These are phyloP conservation scores for Lepidium africanum DNA, from an alignment of 345 rosid species.

Conservation along the genomic window DNA sequence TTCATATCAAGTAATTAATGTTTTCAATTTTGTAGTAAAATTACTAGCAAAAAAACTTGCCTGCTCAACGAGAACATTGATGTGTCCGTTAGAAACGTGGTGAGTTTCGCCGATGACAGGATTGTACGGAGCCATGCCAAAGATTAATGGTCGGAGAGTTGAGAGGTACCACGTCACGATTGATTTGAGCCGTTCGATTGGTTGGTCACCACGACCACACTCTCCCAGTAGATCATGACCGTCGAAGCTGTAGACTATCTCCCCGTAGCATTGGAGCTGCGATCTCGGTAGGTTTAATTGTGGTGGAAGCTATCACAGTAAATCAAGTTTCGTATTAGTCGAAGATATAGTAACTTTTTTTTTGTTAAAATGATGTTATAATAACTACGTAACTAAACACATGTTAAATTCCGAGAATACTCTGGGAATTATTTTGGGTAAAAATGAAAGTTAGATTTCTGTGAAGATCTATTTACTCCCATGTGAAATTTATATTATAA, in stretches of 20 bases:
- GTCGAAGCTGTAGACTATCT: constrained; percentile 43
- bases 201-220: constrained; percentile 36
- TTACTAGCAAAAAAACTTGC: constrained; percentile 17
- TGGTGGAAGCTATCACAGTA: constrained; percentile 48
- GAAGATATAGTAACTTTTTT: too few relatives aligned
- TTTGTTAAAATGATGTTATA: neutral
- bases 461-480: too few relatives aligned
- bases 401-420: neutral
- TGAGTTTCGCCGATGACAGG: constrained; percentile 91
- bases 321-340: constrained; percentile 21
- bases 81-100: constrained; percentile 56
- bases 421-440: neutral
- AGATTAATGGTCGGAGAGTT: constrained; percentile 41
- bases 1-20: too few relatives aligned
- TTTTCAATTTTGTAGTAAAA: too few relatives aligned
- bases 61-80: constrained; percentile 75
- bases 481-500: too few relatives aligned
- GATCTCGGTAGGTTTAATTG: constrained; percentile 74
- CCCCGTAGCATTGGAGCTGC: constrained; percentile 71
- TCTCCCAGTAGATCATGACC: constrained; percentile 37
- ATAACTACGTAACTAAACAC: neutral
- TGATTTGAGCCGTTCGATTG: constrained; percentile 46
- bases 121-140: constrained; percentile 77
- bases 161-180: constrained; percentile 74
- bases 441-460: neutral